phyloP scores from a whole-genome alignment of 1,139 yeast species.

The Blastobotrys aristatus region DNA sequence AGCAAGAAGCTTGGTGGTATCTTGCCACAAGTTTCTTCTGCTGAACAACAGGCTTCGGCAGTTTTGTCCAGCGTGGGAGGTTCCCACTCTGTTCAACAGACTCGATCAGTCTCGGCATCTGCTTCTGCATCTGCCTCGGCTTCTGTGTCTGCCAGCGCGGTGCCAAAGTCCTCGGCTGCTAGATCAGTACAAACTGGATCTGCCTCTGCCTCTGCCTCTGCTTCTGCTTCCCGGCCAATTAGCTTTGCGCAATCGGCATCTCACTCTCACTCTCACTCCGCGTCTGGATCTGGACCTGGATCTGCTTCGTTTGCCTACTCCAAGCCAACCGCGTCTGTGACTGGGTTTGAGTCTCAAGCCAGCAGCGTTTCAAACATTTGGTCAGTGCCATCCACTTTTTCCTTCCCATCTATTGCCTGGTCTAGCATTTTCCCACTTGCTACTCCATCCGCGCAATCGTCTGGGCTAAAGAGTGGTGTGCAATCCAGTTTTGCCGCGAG shows the following conservation, averaged over 20 bases:
- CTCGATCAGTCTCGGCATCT: conserved; percentile 6
- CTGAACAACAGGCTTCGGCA: neutral
- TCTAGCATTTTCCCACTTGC: neutral
- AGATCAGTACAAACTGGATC: too few species aligned
- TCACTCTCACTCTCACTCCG: conserved; percentile 3
- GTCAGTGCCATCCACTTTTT: neutral
- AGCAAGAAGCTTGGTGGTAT: neutral
- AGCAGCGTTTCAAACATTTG: neutral
- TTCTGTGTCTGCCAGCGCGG: neutral
- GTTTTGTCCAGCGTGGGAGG: neutral
- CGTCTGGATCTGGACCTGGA: conserved; percentile 5
- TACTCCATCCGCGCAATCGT: neutral
- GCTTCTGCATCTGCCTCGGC: conserved; percentile 9
- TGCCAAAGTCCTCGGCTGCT: conserved; percentile 1
- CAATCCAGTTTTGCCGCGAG: neutral
- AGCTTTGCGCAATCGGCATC: neutral
- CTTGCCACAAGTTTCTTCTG: conserved; percentile 2
- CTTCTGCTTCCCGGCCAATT: neutral
- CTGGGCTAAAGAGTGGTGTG: neutral
- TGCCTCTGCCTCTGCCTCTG: neutral
- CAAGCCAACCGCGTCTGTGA: neutral
- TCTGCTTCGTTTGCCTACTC: neutral
- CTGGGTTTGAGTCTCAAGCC: neutral
- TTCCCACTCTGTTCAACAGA: neutral
- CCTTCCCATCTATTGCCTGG: neutral